Base-by-base conservation (phyloP, 208 protist species). In the Phytomonas sp. region DNA sequence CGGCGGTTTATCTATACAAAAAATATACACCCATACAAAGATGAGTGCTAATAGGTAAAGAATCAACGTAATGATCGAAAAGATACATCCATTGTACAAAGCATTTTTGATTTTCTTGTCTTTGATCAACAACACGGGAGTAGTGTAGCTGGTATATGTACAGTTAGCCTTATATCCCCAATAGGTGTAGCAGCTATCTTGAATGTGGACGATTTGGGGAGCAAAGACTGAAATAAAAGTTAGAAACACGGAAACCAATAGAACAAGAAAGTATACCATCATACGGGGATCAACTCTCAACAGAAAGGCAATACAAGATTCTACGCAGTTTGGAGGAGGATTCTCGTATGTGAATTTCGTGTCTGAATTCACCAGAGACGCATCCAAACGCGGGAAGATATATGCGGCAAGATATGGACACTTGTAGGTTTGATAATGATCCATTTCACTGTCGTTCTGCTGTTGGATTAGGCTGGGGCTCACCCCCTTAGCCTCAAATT, bases 111-210 rank as follows among this genome's bases (percentile, higher is more conserved):
- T 26, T 1, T 0, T 56, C 23, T 2, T 56, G 6, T 20, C 5
- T 26, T 56, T 26, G 40, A 85, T 74, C 46, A 91, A 33, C 8
- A 66, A 71, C 20, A 78, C 80, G 3, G 71, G 74, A 33, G 62
- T 36, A 4, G 68, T 79, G 69, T 91, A 94, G 26, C 53, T 66
- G 31, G 36, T 33, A 40, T 63, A 40, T 40, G 90, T 83, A 68
- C 88, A 94, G 74, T 94, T 68, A 3, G 59, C 17, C 67, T 94
- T 94, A 73, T 79, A 91, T 15, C 88, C 88, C 80, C 85, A 94
- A 73, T 83, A 91, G 7, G 88, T 91, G 69, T 85, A 85, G 73
- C 88, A 94, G 11, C 34, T 60, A 30, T 70, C 71, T 62, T 66
- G 51, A 11, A 62, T 31, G 6, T 78, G 9, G 60, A 88, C 82